Evolutionary conservation across 2,329 filamentous ascomycete species (phyloP), one percentile per base, ranked within the genome.

Genomic region (Penicillium vulpinum): DNA sequence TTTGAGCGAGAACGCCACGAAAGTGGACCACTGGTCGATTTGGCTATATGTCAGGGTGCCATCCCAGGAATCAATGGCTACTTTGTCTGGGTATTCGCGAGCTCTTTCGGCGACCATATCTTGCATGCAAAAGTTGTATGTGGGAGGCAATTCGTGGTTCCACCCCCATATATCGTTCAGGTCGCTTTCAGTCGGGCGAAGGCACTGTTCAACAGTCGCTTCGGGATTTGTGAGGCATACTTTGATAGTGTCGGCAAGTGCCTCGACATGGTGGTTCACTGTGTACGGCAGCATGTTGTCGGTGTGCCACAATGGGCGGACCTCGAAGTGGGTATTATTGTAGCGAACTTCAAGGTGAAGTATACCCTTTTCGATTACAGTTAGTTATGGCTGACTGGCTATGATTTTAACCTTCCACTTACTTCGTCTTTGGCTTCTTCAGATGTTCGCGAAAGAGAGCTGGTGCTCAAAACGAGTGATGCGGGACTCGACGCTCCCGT

Each of bases 161-260:
- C 79, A 81, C 4, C 66, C 65, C 80, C 81, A 82, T 41, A 82
- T 74, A 22, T 77, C 68, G 16, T 75, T 63, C 4, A 80, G 62
- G 54, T 82, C 80, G n/a, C 67, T 55, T 13, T 47, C 41, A 5
- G 68, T 69, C 10, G 74, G 73, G 1, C 63, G 62, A 36, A 78
- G 61, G 40, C 63, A 69, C 16, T 70, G 59, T 55, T 73, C 60
- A 16, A 80, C 64, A 4, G 73, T 57, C 5, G 58, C 52, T 1
- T 64, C 54, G 1, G 67, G 69, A 33, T 66, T 68, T 11, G 67
- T 60, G 22, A 77, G 57, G 55, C 71, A 76, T 16, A 70, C 51
- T 45, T 67, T 63, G 50, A 82, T 57, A 1, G 70, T 76, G 46
- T 82, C 75, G 47, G 72, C 68, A 31, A 82, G 70, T 24, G 73